phyloP scores from a whole-genome alignment of 1,284 basidiomycete species.

The Sutorius eximius region DNA sequence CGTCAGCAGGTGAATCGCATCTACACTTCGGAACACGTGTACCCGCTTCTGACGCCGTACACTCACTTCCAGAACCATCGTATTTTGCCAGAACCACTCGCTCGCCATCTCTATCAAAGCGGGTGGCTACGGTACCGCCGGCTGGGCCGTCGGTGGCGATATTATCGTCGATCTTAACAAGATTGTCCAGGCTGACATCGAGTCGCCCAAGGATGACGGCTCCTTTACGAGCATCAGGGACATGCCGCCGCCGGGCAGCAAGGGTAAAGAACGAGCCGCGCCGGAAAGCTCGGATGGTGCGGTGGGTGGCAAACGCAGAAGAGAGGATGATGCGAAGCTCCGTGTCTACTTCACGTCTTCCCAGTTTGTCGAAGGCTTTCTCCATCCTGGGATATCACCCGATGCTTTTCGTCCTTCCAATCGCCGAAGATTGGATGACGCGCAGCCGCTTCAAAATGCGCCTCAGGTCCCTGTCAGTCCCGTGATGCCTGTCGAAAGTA shows the following conservation, averaged over 20 bases:
- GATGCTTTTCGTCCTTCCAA: slow-evolving; percentile 36
- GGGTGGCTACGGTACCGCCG: slow-evolving; percentile 86
- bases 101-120: slow-evolving; percentile 84
- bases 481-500: neutral
- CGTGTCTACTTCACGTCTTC: slow-evolving; percentile 57
- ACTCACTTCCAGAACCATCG: slow-evolving; percentile 50
- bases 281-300: slow-evolving; percentile 2
- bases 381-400: slow-evolving; percentile 43
- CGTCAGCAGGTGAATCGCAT: slow-evolving; percentile 61
- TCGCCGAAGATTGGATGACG: slow-evolving; percentile 43
- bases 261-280: slow-evolving; percentile 48
- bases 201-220: slow-evolving; percentile 51
- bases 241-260: slow-evolving; percentile 49
- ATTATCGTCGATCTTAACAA: slow-evolving; percentile 77
- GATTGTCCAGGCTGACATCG: slow-evolving; percentile 67
- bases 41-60: slow-evolving; percentile 12
- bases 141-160: slow-evolving; percentile 84
- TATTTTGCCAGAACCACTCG: slow-evolving; percentile 66
- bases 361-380: slow-evolving; percentile 52
- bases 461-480: slow-evolving; percentile 9
- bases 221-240: slow-evolving; percentile 59
- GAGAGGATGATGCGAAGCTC: slow-evolving; percentile 53
- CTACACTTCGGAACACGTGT: slow-evolving; percentile 7
- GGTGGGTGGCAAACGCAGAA: slow-evolving; percentile 49
- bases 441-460: neutral